Evolutionary conservation across 257 asterid species (phyloP).

Genomic region (Solanum boliviense): DNA sequence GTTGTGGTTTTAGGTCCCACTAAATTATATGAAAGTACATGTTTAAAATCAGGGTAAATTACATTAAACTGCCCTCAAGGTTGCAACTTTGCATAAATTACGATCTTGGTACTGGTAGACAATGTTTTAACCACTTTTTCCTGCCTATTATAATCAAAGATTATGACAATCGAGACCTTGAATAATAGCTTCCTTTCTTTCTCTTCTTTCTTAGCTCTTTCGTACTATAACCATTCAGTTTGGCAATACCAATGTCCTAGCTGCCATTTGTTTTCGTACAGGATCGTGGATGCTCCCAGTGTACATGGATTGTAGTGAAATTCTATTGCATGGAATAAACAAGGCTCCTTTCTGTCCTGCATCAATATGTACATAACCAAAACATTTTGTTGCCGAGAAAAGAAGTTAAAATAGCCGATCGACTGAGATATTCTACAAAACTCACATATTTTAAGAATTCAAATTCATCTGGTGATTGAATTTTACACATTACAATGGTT

Average conservation of each 20-base stretch:
- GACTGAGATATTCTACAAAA: not conserved
- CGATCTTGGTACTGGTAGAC: not conserved
- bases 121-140: not conserved
- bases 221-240: not conserved
- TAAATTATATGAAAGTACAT: not conserved
- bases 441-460: not conserved
- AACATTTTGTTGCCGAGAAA: not conserved
- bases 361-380: not conserved
- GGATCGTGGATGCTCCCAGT: not conserved
- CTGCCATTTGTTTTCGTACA: not conserved
- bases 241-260: not conserved
- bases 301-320: not conserved
- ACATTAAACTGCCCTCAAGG: not conserved
- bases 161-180: not conserved
- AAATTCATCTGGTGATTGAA: not conserved
- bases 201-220: not conserved
- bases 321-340: not conserved
- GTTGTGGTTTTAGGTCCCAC: not conserved
- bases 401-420: not conserved
- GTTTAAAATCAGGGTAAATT: not conserved
- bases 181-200: not conserved
- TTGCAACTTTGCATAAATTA: not conserved
- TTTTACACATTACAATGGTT: not conserved
- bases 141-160: not conserved
- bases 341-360: not conserved